Evolutionary conservation across 768 basidiomycete species (phyloP).

Genomic region (Royoungia palumana): DNA sequence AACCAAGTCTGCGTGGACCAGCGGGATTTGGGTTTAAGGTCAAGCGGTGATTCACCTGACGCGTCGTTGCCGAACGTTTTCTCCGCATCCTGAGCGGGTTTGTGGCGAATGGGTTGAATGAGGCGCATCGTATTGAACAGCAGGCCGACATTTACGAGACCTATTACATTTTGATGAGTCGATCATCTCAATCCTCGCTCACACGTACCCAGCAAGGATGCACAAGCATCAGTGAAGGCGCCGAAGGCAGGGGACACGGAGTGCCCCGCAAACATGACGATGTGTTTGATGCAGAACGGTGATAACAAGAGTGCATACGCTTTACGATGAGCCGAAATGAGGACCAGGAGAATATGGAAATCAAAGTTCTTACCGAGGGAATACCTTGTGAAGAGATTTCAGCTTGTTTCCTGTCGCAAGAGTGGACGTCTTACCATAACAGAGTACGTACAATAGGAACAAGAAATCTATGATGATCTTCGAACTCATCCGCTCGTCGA

Average conservation of each 20-base stretch:
- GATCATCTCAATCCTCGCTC: not conserved
- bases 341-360: not conserved
- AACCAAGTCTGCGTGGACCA: not conserved
- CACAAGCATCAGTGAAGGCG: constrained; percentile 50
- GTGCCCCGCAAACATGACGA: constrained; percentile 48
- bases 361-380: constrained; percentile 46
- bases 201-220: constrained; percentile 52
- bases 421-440: constrained; percentile 53
- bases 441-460: constrained; percentile 60
- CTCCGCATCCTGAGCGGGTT: constrained; percentile 8
- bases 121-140: constrained; percentile 68
- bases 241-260: constrained; percentile 43
- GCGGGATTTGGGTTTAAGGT: not conserved
- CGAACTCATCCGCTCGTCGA: constrained; percentile 38
- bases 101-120: constrained; percentile 44
- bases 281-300: constrained; percentile 53
- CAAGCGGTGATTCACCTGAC: constrained; percentile 19
- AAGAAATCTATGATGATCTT: constrained; percentile 61
- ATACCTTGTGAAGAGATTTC: constrained; percentile 40
- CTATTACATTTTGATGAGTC: constrained; percentile 33
- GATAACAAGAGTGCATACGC: constrained; percentile 59
- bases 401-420: constrained; percentile 3
- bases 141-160: constrained; percentile 61
- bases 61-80: constrained; percentile 25
- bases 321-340: constrained; percentile 24